These are phyloP conservation scores for Colletotrichum lupini DNA, from an alignment of 2,329 filamentous ascomycete species.

Conservation along the genomic window DNA sequence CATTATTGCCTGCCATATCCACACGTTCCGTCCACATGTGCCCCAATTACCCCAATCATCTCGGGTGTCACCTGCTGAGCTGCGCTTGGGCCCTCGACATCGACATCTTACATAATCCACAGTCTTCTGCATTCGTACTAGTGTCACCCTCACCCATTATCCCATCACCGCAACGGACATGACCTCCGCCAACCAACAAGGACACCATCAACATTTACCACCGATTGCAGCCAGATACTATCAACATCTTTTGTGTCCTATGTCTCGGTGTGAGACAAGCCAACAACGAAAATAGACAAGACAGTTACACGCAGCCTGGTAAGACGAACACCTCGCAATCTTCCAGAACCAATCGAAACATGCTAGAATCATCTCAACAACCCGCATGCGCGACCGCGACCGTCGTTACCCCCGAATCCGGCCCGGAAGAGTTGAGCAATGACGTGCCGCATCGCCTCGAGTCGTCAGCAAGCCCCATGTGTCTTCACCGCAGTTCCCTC, in stretches of 20 bases:
- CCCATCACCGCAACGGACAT: not conserved
- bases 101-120: not conserved
- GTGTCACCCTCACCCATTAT: not conserved
- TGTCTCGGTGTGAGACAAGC: constrained; percentile 16
- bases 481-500: not conserved
- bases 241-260: not conserved
- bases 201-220: not conserved
- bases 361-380: not conserved
- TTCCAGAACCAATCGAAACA: constrained; percentile 16
- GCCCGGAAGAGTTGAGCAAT: not conserved
- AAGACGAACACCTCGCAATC: not conserved
- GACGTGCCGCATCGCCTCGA: not conserved
- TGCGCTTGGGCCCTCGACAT: not conserved
- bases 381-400: not conserved
- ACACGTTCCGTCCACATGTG: no score
- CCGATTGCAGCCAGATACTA: not conserved
- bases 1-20: not conserved
- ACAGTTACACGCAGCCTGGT: constrained; percentile 17
- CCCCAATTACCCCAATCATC: not conserved
- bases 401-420: not conserved
- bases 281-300: constrained; percentile 1
- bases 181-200: not conserved
- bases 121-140: not conserved
- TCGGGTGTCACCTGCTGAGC: not conserved
- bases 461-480: not conserved